Evolutionary conservation across 2,329 filamentous ascomycete species (phyloP), one percentile per base, ranked within the genome.

Genomic region (Mycocentrospora acerina): DNA sequence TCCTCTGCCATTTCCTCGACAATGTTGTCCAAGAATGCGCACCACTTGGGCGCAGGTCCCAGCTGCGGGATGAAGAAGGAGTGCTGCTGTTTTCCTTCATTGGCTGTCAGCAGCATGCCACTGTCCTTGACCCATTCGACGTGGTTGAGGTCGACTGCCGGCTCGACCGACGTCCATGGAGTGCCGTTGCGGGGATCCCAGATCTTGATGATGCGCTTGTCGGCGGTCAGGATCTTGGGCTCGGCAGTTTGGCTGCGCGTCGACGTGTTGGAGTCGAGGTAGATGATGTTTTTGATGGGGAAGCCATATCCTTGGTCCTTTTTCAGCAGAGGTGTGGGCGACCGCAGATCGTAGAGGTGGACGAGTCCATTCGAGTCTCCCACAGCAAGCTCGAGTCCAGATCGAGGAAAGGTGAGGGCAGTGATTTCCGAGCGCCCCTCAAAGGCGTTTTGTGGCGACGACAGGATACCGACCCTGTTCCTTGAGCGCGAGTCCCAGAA

Each of bases 1-100:
- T 84, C 80, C 63, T 97, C 91, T 7, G 91, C 91, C 89, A 98
- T 96, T 69, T 98, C 94, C 72, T 98, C 93, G 8, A 97, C 93
- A 59, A 98, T 82, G 59, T 94, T 96, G 70, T 98, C 94, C 46
- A 98, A 74, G 80, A 97, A 97, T 3, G 87, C 84, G 64, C 93
- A 97, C 93, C 93, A 98, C 59, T 82, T 88, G 1, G 93, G 94
- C 1, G 93, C 90, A 0, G 91, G 89, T 2, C 93, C 93, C 15
- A 97, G 79, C 60, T 95, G 89, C 2, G 91, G 91, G 35, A 97
- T 87, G 66, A 96, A 93, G 73, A 96, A 97, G 1, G 89, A 83
- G 67, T 97, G 90, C 62, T 96, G 90, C 53, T 95, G 89, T 55
- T 89, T 84, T 41, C 93, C 94, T 72, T 98, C 93, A 61, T 98